Base-by-base conservation (phyloP, 805 yeast genomes). In the Pichia scutulata region DNA sequence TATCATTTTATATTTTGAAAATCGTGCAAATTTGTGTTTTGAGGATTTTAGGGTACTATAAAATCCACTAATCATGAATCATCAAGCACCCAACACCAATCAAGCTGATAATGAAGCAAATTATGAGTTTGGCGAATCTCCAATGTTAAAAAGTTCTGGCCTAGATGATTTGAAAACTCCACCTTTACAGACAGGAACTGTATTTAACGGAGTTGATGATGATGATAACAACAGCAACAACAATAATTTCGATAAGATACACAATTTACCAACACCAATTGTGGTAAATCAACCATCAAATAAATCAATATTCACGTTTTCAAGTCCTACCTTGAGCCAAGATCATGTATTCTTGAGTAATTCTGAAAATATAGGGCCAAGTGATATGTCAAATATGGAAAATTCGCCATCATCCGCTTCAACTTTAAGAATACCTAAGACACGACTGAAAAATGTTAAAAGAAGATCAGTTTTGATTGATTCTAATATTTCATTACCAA, bases 191-290 rank as follows among this genome's bases (percentile, higher is more conserved):
- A 26, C 44, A 6, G 19, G 16, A 9, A 18, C 37, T 10, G 26
- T 23, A 1, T 49, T 51, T 45, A 46, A 28, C 4, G 37, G 19
- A 7, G n/a, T 16, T 2, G 25, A 2, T 6, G 23, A 39, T 5
- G 16, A 4, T 18, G 19, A 39, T 24, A 25, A n/a, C n/a, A 23
- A 16, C 22, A 26, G 21, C 7, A 21, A 22, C 14, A 12, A 23
- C 21, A 22, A 9, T 9, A 44, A 8, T 21, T 52, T 47, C 33
- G 44, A 40, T 25, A 49, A 50, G 7, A 57, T 61, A 14, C 60
- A 59, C 16, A 53, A 59, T 40, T 48, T 62, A 21, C 62, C 66
- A 4, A 60, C 65, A 3, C 63, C 65, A 3, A 43, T 60, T 41
- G 49, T 39, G 4, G 18, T 28, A 6, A 44, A 28, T 28, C n/a